A percentile compares a stretch with the other conserved stretches of the same genome.
Evolutionary conservation across 768 basidiomycete genomes (phyloP).

Genomic region (Agaricus blazei): DNA sequence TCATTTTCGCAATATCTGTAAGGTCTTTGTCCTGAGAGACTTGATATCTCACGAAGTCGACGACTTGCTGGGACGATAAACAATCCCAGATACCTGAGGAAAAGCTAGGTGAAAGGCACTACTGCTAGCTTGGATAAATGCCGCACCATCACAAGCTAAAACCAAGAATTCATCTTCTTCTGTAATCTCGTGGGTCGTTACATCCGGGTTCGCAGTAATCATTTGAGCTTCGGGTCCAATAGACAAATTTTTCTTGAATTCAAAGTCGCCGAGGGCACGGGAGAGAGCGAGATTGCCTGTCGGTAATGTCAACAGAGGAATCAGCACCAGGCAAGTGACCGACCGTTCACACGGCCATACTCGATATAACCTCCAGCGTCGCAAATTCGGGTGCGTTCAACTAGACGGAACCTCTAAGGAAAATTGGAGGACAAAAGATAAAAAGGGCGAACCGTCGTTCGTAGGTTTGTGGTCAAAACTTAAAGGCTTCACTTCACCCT

Average conservation of each 20-base stretch:
- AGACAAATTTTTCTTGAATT: constrained; percentile 92
- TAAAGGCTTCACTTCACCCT: constrained; percentile 82
- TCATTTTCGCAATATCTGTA: constrained; percentile 78
- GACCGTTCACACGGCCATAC: constrained; percentile 95
- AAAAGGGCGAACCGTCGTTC: constrained; percentile 57
- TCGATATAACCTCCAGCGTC: constrained; percentile 95
- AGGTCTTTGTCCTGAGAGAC: constrained; percentile 77
- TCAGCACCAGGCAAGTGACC: constrained; percentile 13
- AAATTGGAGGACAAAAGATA: background rate
- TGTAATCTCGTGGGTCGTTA: constrained; percentile 75
- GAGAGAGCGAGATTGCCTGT: constrained; percentile 93
- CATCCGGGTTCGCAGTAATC: constrained; percentile 92
- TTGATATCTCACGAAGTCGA: constrained; percentile 82
- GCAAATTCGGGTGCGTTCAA: constrained; percentile 80
- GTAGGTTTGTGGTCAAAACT: constrained; percentile 96
- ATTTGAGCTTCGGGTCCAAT: constrained; percentile 85
- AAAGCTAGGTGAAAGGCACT: constrained; percentile 1
- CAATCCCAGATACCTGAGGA: constrained; percentile 97
- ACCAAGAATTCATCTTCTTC: constrained; percentile 95
- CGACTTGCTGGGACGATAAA: constrained; percentile 84
- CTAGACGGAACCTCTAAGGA: constrained; percentile 29
- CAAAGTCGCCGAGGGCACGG: constrained; percentile 94
- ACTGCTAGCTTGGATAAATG: background rate
- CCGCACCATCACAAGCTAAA: constrained; percentile 91
- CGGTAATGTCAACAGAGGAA: constrained; percentile 6